Evolutionary conservation across 192 early-diverging fungal genomes (phyloP), one percentile per base, ranked within the genome.

Genomic region (Pilobolus umbonatus): DNA sequence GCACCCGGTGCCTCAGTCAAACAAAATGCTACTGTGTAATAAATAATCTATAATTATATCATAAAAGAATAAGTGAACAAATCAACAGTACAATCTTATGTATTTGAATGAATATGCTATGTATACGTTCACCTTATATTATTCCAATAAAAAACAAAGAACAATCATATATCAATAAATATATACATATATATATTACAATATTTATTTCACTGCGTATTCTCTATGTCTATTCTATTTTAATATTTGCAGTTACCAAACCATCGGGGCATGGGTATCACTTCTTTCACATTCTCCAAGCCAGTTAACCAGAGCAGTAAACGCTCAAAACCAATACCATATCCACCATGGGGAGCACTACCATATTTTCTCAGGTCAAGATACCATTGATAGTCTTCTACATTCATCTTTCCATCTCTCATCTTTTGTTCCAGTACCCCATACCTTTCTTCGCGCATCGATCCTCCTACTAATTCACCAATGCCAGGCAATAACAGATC

Each of bases 281-380:
- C 78, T 50, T 96, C 93, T 1, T 86, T 69, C 30, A 94, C 82
- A 65, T 84, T 93, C 1, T 88, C 81, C 35, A 91, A 70, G 4
- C 92, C 92, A 28, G 87, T 91, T 2, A 93, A 48, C 76, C 82
- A 86, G 50, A 82, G 69, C 25, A 96, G 62, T 43, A 85, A 88
- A 17, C 93, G 69, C 60, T 96, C 93, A 61, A 96, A 87, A 1
- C 94, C 94, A 59, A 96, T 79, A 5, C 94, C 94, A 77, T 82
- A 96, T 15, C 94, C 94, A 6, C 91, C 92, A 69, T 94, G 92
- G 47, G 92, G 91, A 0, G 80, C 82, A 0, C 78, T 75, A n/a
- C 94, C 94, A 55, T 73, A 96, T 58, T 82, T 80, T 64, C 92
- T 80, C 59, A 96, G 57, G 66, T 89, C 85, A 56, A 89, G 59